Evolutionary conservation across 176 grass and related monocot species (phyloP), one percentile per base, ranked within the genome.

Genomic region (Zoysia japonica): DNA sequence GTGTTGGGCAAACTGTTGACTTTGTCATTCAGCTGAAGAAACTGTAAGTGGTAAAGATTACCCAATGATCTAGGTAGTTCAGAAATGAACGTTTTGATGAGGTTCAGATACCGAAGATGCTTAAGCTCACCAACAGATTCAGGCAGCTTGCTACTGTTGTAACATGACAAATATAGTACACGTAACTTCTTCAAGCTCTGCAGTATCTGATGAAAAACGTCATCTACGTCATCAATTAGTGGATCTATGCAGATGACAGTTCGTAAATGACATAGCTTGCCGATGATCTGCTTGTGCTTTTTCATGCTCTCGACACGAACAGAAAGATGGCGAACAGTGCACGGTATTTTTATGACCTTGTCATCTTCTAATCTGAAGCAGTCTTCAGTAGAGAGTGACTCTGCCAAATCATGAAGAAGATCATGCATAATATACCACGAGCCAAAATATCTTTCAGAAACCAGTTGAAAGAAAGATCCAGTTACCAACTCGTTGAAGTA

Each of bases 361-460:
- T 65, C 69, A 44, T 82, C 80, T 0, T 82, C 69, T 73, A 82
- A 54, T 45, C 80, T 73, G 11, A 73, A 64, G 38, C 7, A 73
- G 7, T 53, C 80, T 54, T 73, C 80, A 54, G 13, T 63, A 48
- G 74, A 63, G 3, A 77, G 43, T 48, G 57, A 63, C 28, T 48
- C 44, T 48, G 72, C 72, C 56, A 62, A 62, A 62, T 76, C 73
- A 47, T 61, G 73, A 61, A 61, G 56, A 40, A 61, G 12, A 11
- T 74, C 71, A 0, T 57, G 71, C 71, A 74, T 74, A 56, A 0
- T 1, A 74, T 74, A 72, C 2, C 0, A 15, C 1, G 13, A 1
- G 13, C 0, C 1, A 39, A 2, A 5, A 44, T 38, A 11, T 13
- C 2, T 2, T 72, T 39, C 7, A 9, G 2, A 9, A 53, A 5